Base-by-base conservation (phyloP, 2,329 filamentous ascomycete species). In the Didymosphaeria variabile region DNA sequence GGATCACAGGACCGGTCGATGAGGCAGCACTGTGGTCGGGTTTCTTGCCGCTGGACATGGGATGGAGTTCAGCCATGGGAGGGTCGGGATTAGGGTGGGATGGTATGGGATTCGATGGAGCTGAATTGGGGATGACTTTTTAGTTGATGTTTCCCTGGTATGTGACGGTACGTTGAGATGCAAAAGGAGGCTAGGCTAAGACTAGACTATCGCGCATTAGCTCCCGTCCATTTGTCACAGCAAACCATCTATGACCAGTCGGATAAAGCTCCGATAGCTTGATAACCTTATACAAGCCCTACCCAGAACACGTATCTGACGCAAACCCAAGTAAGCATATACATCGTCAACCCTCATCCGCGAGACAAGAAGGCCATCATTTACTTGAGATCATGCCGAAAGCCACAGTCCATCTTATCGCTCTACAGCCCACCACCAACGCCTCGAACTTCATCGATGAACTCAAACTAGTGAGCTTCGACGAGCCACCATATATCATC, bases 41-140 rank as follows among this genome's bases (percentile, higher is more conserved):
- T 0, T 79, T 79, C 31, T 51, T 79, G 54, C 77, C 77, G 1
- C 58, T 78, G 23, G 76, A 79, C 62, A 74, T 79, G 74, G 75
- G 76, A 0, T 76, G 74, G 75, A 67, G 66, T 40, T 68, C 70
- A 46, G 68, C 62, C 10, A 59, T 67, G 54, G 62, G 54, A 49
- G 63, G 65, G 5, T 67, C 70, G 44, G 75, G 73, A 3, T 63
- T 72, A 12, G 73, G 72, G 8, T 72, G 75, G 60, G 75, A 77
- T 31, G 70, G 75, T 0, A 69, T 70, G 52, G 68, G 64, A 0
- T 71, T 75, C 62, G 72, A 71, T 21, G 61, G 62, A 9, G 68
- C 65, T 46, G 72, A 70, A 52, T 31, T 75, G 32, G 69, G 72
- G 0, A 72, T 76, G 74, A 45, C 73, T 19, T 75, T 76, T 47